phyloP scores from a whole-genome alignment of 2,329 filamentous ascomycete genomes.

The Xylariaceae sp. region DNA sequence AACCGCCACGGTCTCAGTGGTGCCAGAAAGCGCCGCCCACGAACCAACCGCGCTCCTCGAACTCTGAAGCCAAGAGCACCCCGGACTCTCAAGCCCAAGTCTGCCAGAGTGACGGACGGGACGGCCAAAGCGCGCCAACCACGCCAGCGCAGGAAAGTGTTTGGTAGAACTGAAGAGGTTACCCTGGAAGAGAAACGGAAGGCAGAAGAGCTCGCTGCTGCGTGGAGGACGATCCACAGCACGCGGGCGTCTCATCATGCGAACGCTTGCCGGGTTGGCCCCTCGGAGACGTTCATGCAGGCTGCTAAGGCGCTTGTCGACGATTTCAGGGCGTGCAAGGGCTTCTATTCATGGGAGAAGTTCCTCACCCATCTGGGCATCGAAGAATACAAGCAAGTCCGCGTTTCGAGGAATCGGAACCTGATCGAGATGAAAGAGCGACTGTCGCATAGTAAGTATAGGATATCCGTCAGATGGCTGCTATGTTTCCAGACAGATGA shows the following conservation, averaged over 20 bases:
- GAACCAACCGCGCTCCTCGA: conserved; percentile 17
- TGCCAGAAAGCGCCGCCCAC: conserved; percentile 6
- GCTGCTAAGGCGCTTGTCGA: conserved; percentile 55
- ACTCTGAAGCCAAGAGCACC: conserved; percentile 20
- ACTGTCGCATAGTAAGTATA: conserved; percentile 44
- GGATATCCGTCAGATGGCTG: not conserved
- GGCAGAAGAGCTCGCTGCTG: conserved; percentile 28
- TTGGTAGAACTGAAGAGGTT: conserved; percentile 27
- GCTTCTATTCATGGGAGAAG: conserved; percentile 63
- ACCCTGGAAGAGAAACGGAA: conserved; percentile 28
- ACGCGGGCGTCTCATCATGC: conserved; percentile 12
- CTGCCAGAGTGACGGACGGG: conserved; percentile 13
- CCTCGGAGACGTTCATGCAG: conserved; percentile 50
- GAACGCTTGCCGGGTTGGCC: conserved; percentile 31
- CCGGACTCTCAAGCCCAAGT: conserved; percentile 23
- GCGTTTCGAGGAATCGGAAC: conserved; percentile 34
- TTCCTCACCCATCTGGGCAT: conserved; percentile 54
- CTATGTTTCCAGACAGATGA: not conserved
- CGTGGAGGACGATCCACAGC: conserved; percentile 37
- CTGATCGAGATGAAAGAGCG: conserved; percentile 52
- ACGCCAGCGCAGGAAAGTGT: conserved; percentile 29
- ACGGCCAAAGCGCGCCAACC: conserved; percentile 3
- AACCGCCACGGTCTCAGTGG: conserved; percentile 2
- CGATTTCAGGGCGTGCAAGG: conserved; percentile 58
- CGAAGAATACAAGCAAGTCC: conserved; percentile 30